Conservation (phyloP, 1,284 basidiomycete genomes). For the Irpex rosettiformis region DNA sequence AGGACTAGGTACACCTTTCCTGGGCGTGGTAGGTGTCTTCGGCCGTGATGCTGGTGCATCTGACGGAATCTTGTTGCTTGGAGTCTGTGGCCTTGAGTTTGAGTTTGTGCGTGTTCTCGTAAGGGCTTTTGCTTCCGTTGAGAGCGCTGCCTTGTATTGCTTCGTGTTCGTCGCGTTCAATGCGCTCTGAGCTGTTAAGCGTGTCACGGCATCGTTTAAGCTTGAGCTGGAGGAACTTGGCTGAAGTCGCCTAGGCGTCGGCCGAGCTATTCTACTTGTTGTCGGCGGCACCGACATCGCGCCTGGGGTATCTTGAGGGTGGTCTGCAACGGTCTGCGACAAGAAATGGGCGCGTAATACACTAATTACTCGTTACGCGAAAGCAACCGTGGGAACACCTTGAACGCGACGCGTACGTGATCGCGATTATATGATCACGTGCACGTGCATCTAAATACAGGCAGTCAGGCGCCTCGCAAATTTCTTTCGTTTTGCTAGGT, state of each 20-base stretch:
- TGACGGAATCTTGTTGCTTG: conserved; percentile 35
- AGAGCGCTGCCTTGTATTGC: conserved; percentile 65
- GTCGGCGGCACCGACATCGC: conserved; percentile 18
- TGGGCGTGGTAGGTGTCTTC: conserved; percentile 37
- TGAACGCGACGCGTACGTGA: conserved; percentile 4
- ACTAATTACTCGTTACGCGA: conserved; percentile 1
- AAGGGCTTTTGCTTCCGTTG: conserved; percentile 53
- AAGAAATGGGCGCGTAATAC: neutral
- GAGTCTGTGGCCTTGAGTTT: conserved; percentile 49
- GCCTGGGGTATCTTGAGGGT: neutral
- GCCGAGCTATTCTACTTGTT: conserved; percentile 25
- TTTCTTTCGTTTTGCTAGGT: neutral
- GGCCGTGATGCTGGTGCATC: conserved; percentile 24
- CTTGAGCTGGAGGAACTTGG: conserved; percentile 28
- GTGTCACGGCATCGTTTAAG: conserved; percentile 18
- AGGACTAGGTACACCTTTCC: conserved; percentile 43
- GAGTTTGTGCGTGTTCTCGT: conserved; percentile 28
- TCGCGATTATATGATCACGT: conserved; percentile 9
- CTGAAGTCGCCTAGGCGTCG: conserved; percentile 43
- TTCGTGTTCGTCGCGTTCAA: conserved; percentile 53
- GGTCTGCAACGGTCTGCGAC: neutral
- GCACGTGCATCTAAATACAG: neutral
- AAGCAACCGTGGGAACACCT: conserved; percentile 13
- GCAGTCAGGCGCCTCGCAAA: neutral
- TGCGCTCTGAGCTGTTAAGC: conserved; percentile 35